A percentile compares a stretch with the other conserved stretches of the same genome.
phyloP scores from a whole-genome alignment of 495 filamentous ascomycete genomes.

The Letharia lupina region DNA sequence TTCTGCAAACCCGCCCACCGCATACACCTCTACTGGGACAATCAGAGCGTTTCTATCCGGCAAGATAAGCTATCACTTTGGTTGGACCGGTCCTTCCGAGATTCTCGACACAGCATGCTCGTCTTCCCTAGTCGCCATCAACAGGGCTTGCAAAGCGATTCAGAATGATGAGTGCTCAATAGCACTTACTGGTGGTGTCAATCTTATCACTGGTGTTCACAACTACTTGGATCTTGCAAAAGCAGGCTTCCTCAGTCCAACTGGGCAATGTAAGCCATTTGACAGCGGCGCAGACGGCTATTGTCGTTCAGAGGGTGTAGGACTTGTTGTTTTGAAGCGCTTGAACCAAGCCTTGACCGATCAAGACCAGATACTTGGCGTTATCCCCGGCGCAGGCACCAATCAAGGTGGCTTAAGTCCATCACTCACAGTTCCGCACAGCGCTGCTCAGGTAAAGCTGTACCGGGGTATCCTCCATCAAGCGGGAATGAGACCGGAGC shows the following conservation, averaged over 20 bases:
- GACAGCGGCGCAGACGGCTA: constrained; percentile 65
- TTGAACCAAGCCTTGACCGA: constrained; percentile 54
- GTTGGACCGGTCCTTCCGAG: constrained; percentile 42
- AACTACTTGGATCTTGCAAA: constrained; percentile 32
- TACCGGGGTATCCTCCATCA: constrained; percentile 19
- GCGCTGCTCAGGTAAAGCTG: constrained; percentile 26
- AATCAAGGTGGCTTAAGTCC: constrained; percentile 61
- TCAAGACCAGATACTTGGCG: constrained; percentile 54
- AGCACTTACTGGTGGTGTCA: constrained; percentile 38
- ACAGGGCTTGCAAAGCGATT: constrained; percentile 32
- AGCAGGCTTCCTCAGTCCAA: constrained; percentile 35
- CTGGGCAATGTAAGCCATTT: constrained; percentile 58
- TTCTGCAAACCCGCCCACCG: constrained; percentile 26
- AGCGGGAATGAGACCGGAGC: constrained; percentile 16
- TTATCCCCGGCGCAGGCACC: constrained; percentile 51
- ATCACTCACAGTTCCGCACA: constrained; percentile 54
- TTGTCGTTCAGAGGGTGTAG: constrained; percentile 63
- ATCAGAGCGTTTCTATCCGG: constrained; percentile 28
- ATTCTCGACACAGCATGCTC: constrained; percentile 44
- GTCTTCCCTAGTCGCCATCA: constrained; percentile 36
- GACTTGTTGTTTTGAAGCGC: constrained; percentile 57
- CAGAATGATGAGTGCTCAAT: constrained; percentile 31
- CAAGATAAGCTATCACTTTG: constrained; percentile 32
- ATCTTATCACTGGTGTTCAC: constrained; percentile 33
- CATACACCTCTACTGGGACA: constrained; percentile 31